Evolutionary conservation across 805 yeast genomes (phyloP), one percentile per base, ranked within the genome.

Genomic region (Babjeviella inositovora): DNA sequence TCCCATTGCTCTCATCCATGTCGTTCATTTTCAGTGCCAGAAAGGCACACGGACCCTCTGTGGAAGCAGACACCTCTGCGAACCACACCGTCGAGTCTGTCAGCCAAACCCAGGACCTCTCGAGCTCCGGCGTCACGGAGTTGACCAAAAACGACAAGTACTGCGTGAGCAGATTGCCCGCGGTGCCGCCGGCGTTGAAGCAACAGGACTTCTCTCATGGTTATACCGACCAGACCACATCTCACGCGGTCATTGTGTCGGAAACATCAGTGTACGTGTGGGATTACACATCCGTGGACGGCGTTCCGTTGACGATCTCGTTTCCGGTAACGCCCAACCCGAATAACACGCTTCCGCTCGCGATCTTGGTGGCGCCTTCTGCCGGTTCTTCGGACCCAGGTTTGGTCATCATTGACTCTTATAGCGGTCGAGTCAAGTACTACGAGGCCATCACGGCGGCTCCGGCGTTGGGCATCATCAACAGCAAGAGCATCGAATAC

Each of bases 381-480:
- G 61, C 64, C 4, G 69, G 71, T 3, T 43, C 53, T 9, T 31
- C 41, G 15, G 64, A 58, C 32, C 87, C 92, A 0, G 94, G 94
- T 7, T 46, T 82, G 18, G 70, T 76, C 5, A 62, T 74, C 5
- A 55, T 80, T 11, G 67, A 73, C 37, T 53, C 72, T 1, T 41
- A 53, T 11, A 35, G 67, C 0, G 93, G 94, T 0, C 38, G 44
- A 11, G 45, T 77, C 22, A 59, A 62, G 13, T 84, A 72, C 43
- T 76, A 74, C 50, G 93, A 80, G 37, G 66, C 80, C 25, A 68
- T 81, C 8, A 73, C 67, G 31, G 65, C 65, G 28, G 77, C 82
- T 0, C 70, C 82, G 0, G 67, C 80, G 2, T 55, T 66, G 32
- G 70, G 77, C 15, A 43, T 72, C 15, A 51, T 71, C 22, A 19